Evolutionary conservation across 208 protist genomes (phyloP).

Genomic region (Vickermania ingenoplastis): DNA sequence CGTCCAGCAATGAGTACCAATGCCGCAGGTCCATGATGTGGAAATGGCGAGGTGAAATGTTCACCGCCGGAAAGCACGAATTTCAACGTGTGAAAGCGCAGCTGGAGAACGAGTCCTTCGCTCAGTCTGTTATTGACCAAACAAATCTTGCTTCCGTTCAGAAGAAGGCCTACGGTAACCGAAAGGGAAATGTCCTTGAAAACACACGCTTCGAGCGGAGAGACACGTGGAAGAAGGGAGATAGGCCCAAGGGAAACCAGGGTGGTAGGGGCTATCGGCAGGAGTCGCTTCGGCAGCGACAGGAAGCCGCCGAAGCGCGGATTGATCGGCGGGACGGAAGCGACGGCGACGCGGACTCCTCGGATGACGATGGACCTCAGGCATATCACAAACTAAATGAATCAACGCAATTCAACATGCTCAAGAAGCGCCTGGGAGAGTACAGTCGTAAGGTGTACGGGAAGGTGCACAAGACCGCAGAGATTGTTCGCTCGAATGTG

Average conservation of each 20-base stretch:
- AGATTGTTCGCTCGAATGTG: slow-evolving; percentile 86
- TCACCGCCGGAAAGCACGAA: slow-evolving; percentile 92
- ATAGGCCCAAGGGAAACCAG: slow-evolving; percentile 8
- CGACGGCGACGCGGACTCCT: slow-evolving; percentile 25
- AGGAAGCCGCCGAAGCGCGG: slow-evolving; percentile 47
- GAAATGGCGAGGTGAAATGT: slow-evolving; percentile 97
- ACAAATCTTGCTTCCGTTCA: slow-evolving; percentile 78
- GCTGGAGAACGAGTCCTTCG: slow-evolving; percentile 94
- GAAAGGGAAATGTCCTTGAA: slow-evolving; percentile 86
- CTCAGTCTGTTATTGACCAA: slow-evolving; percentile 62
- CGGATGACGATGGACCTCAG: slow-evolving; percentile 44
- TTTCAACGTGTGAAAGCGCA: slow-evolving; percentile 94
- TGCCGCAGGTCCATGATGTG: slow-evolving; percentile 98
- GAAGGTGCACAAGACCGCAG: slow-evolving; percentile 91
- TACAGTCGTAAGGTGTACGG: slow-evolving; percentile 97
- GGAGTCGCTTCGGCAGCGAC: slow-evolving; percentile 40
- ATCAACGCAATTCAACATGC: slow-evolving; percentile 86
- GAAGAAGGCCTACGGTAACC: slow-evolving; percentile 88
- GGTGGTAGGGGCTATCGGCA: slow-evolving; percentile 57
- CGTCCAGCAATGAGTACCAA: slow-evolving; percentile 88
- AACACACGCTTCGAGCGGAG: slow-evolving; percentile 80
- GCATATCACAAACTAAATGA: slow-evolving; percentile 82
- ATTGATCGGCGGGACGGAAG: slow-evolving; percentile 7
- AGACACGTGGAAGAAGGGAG: slow-evolving; percentile 30
- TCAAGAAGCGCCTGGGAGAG: slow-evolving; percentile 94